phyloP scores from a whole-genome alignment of 768 basidiomycete genomes.

The Leucocoprinus sp. region DNA sequence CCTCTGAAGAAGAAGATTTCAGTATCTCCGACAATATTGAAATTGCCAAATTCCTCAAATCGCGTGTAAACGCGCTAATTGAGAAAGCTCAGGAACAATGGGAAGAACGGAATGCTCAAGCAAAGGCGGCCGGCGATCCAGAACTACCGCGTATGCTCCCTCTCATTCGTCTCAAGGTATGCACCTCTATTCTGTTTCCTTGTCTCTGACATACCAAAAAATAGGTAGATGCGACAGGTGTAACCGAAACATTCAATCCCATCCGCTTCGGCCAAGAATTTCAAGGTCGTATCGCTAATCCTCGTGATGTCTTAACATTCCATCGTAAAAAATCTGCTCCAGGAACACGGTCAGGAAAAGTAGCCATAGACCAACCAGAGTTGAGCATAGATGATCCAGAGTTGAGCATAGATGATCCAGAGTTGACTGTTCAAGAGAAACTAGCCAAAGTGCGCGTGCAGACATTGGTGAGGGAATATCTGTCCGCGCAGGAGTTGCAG shows the following conservation, averaged over 20 bases:
- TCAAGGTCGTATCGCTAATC: conserved; percentile 85
- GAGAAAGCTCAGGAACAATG: conserved; percentile 68
- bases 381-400: conserved; percentile 74
- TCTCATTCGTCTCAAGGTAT: conserved; percentile 75
- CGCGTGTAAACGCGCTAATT: conserved; percentile 74
- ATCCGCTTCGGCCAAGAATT: conserved; percentile 97
- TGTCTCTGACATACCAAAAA: not conserved
- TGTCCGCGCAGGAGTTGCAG: conserved; percentile 89
- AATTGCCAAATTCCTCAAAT: conserved; percentile 73
- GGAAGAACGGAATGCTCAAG: conserved; percentile 64
- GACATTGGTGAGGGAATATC: conserved; percentile 85
- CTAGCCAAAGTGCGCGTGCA: conserved; percentile 77
- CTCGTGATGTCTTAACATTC: conserved; percentile 87
- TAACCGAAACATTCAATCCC: conserved; percentile 89
- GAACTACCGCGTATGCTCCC: conserved; percentile 71
- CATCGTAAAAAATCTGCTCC: conserved; percentile 61
- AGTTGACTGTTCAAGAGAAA: conserved; percentile 60
- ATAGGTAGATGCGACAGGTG: conserved; percentile 86
- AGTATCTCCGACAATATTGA: conserved; percentile 76
- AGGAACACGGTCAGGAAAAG: conserved; percentile 42
- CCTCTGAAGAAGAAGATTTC: conserved; percentile 67
- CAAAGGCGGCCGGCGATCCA: conserved; percentile 53
- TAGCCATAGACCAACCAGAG: conserved; percentile 69
- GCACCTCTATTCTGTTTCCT: not conserved
- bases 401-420: conserved; percentile 70